Evolutionary conservation across 495 filamentous ascomycete species (phyloP).

Genomic region (Aspergillus diversus): DNA sequence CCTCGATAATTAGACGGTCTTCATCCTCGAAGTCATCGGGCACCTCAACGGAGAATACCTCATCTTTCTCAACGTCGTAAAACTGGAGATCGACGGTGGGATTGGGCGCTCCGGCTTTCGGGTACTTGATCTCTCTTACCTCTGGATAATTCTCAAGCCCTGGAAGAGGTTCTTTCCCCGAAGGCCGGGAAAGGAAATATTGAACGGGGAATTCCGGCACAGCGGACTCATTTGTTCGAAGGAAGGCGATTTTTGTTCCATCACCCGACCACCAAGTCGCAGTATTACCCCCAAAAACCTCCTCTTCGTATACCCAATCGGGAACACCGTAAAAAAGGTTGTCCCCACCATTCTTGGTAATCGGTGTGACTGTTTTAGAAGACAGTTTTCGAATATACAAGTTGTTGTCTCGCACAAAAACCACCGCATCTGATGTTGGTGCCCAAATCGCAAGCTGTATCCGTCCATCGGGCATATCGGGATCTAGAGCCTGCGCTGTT

Average conservation of each 20-base stretch:
- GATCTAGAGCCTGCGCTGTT: conserved; percentile 76
- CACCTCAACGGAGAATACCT: conserved; percentile 78
- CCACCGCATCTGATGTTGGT: conserved; percentile 80
- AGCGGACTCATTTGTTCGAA: conserved; percentile 87
- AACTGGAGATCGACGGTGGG: conserved; percentile 85
- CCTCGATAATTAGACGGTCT: conserved; percentile 88
- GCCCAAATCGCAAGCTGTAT: conserved; percentile 91
- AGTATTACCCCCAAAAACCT: conserved; percentile 79
- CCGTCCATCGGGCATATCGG: conserved; percentile 62
- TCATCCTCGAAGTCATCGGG: conserved; percentile 77
- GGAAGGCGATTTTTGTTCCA: conserved; percentile 84
- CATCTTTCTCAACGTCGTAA: conserved; percentile 80
- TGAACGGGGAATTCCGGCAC: conserved; percentile 95
- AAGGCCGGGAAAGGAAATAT: conserved; percentile 88
- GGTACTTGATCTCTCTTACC: conserved; percentile 91
- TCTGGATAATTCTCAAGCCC: conserved; percentile 92
- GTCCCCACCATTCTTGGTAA: conserved; percentile 83
- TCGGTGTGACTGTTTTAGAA: conserved; percentile 61
- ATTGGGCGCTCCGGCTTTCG: conserved; percentile 93
- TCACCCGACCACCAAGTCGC: conserved; percentile 95
- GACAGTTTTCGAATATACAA: conserved; percentile 76
- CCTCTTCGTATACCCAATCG: conserved; percentile 99
- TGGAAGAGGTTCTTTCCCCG: conserved; percentile 67
- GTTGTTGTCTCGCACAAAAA: conserved; percentile 87
- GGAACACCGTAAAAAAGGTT: conserved; percentile 96